Evolutionary conservation across 257 asterid species (phyloP).

Genomic region (Przewalskia tangutica): DNA sequence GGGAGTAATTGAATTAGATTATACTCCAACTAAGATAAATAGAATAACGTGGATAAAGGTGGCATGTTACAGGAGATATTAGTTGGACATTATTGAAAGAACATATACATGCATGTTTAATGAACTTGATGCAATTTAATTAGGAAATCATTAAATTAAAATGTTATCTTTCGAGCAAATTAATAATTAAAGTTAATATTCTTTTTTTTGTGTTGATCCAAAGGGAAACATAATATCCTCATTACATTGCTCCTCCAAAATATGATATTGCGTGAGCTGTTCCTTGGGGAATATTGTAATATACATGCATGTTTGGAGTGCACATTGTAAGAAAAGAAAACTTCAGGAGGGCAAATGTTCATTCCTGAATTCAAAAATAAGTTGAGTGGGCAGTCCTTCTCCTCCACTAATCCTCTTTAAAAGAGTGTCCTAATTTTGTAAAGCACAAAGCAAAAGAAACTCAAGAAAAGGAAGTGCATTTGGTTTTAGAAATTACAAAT

Average conservation of each 20-base stretch:
- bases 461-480: slow-evolving; percentile 6
- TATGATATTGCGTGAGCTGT: background rate
- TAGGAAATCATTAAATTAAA: background rate
- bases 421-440: background rate
- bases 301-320: background rate
- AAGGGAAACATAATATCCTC: background rate
- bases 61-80: background rate
- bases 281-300: no score
- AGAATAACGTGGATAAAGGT: background rate
- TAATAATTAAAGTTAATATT: background rate
- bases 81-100: background rate
- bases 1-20: background rate
- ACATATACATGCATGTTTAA: background rate
- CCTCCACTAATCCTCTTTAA: background rate
- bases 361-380: background rate
- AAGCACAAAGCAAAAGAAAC: background rate
- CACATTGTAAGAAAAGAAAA: background rate
- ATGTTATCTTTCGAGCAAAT: background rate
- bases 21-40: background rate
- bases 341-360: background rate
- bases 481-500: background rate
- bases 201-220: background rate
- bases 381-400: background rate
- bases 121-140: background rate
- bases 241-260: background rate